Conservation (phyloP, 192 early-diverging fungal genomes). For the Borealophlyctis nickersoniae region DNA sequence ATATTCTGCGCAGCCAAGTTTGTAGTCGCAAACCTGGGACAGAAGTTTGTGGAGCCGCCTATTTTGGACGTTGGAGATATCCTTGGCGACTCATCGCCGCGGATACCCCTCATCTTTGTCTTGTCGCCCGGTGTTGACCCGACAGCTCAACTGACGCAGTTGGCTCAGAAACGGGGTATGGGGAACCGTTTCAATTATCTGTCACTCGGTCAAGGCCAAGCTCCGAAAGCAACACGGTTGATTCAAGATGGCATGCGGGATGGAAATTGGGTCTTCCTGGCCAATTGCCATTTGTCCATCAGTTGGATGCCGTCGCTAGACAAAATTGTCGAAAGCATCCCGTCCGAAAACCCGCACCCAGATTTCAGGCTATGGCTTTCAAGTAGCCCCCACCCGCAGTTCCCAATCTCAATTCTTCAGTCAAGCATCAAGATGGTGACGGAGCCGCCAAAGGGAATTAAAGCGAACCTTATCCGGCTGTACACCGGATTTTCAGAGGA, state of each 20-base stretch:
- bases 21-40: constrained; percentile 54
- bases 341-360: constrained; percentile 52
- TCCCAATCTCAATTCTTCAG: constrained; percentile 65
- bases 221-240: constrained; percentile 57
- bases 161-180: constrained; percentile 55
- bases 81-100: constrained; percentile 48
- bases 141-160: constrained; percentile 33
- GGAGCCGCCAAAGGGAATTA: constrained; percentile 60
- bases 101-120: constrained; percentile 60
- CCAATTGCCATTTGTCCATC: constrained; percentile 64
- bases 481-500: constrained; percentile 51
- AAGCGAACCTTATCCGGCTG: constrained; percentile 51
- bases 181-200: constrained; percentile 50
- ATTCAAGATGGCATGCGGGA: constrained; percentile 61
- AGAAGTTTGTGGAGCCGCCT: constrained; percentile 57
- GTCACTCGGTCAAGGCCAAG: constrained; percentile 61
- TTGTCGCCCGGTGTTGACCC: constrained; percentile 65
- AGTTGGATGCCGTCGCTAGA: constrained; percentile 61
- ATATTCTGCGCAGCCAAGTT: constrained; percentile 57
- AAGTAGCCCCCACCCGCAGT: constrained; percentile 59
- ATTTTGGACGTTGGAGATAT: constrained; percentile 57
- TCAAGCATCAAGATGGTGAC: constrained; percentile 60
- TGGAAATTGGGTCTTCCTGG: constrained; percentile 64
- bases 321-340: constrained; percentile 56
- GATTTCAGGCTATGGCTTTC: constrained; percentile 62